phyloP scores from a whole-genome alignment of 208 protist genomes.

The Acanthamoeba rhysodes region DNA sequence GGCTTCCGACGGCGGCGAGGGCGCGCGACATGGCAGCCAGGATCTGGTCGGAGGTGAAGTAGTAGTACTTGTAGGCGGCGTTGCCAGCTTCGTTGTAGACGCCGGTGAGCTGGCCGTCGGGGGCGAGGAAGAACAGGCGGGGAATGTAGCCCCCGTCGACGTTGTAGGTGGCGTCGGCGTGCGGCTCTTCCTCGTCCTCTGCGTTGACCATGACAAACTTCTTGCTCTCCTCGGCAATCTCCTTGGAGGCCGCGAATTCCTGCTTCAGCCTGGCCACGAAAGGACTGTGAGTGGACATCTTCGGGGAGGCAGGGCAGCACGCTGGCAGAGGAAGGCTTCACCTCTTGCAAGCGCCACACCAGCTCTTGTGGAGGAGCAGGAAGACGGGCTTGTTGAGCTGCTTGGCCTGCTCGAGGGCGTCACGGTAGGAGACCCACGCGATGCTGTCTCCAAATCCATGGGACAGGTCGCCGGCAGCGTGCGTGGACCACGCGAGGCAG shows the following conservation, averaged over 20 bases:
- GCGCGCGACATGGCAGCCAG: background rate
- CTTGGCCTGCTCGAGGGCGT: slow-evolving; percentile 37
- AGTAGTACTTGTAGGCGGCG: slow-evolving; percentile 54
- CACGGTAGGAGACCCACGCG: slow-evolving; percentile 28
- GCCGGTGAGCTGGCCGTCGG: background rate
- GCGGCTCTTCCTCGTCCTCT: slow-evolving; percentile 41
- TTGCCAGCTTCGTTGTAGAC: slow-evolving; percentile 60
- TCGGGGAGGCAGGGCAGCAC: background rate
- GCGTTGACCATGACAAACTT: slow-evolving; percentile 68
- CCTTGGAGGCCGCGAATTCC: background rate
- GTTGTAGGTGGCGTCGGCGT: background rate
- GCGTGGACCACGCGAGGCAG: background rate
- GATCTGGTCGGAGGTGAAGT: background rate
- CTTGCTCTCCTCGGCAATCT: background rate
- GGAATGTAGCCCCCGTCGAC: slow-evolving; percentile 59
- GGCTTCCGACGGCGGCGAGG: background rate
- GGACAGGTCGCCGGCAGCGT: background rate
- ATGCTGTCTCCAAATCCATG: slow-evolving; percentile 26
- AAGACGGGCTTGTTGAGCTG: slow-evolving; percentile 24
- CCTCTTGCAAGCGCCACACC: slow-evolving; percentile 65
- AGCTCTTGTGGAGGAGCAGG: slow-evolving; percentile 61
- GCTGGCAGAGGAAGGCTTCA: background rate
- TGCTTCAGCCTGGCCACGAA: slow-evolving; percentile 19
- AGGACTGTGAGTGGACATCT: background rate
- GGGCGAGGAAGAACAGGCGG: slow-evolving; percentile 25